Evolutionary conservation across 192 early-diverging fungal genomes (phyloP).

Genomic region (Mortierella claussenii): DNA sequence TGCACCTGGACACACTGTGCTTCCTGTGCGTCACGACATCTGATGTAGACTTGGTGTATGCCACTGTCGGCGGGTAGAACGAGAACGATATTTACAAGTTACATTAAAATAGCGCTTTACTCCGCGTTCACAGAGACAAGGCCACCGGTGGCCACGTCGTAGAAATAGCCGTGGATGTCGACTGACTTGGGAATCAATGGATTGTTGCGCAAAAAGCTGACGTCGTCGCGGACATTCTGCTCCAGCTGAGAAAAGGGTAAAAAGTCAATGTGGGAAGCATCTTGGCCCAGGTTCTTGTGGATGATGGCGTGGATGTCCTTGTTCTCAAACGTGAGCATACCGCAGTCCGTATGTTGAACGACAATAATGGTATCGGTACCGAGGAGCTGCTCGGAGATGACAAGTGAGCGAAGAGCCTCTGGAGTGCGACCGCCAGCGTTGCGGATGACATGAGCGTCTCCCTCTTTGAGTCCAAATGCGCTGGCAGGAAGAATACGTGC

Average conservation of each 20-base stretch:
- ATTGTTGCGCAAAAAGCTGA: conserved; percentile 32
- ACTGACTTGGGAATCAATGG: conserved; percentile 48
- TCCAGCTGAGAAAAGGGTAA: conserved; percentile 52
- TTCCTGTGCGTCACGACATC: no score
- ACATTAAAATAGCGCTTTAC: background rate
- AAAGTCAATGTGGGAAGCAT: conserved; percentile 51
- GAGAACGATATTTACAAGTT: no score
- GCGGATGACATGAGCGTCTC: conserved; percentile 59
- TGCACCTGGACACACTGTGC: no score
- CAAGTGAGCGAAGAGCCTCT: conserved; percentile 54
- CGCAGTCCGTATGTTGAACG: conserved; percentile 53
- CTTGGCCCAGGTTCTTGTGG: conserved; percentile 42
- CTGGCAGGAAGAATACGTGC: conserved; percentile 53
- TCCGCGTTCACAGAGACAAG: conserved; percentile 37
- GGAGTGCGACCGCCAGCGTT: conserved; percentile 55
- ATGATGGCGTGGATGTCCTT: conserved; percentile 39
- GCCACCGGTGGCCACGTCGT: conserved; percentile 51
- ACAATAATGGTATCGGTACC: conserved; percentile 53
- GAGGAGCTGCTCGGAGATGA: conserved; percentile 57
- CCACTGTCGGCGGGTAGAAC: no score
- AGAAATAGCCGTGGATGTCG: conserved; percentile 48
- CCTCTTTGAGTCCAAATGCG: conserved; percentile 52
- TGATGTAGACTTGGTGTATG: no score
- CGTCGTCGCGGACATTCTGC: conserved; percentile 51
- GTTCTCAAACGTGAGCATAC: conserved; percentile 57